Evolutionary conservation across 345 rosid species (phyloP), one percentile per base, ranked within the genome.

Genomic region (Kandelia obovata): DNA sequence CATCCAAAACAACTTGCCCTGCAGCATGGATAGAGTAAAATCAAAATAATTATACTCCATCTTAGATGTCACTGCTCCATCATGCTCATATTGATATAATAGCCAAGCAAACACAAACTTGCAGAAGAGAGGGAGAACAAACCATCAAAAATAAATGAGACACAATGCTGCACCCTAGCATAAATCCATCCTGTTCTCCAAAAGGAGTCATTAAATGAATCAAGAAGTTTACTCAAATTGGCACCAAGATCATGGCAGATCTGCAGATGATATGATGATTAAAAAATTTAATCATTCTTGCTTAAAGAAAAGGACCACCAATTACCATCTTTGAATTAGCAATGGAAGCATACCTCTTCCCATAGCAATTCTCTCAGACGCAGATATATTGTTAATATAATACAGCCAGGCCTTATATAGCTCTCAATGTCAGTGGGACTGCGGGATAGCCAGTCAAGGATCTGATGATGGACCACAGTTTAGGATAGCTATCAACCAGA

Each of bases 401-500:
- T 82, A 78, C 99, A 95, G 55, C 99, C 99, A 46, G 99, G 99
- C 75, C 96, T 88, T 65, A 95, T 95, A 83, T 95, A 90, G 87
- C 99, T 90, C 92, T 92, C 99, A 61, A 95, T 95, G 79, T 95
- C 99, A 60, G 92, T 83, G 30, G 99, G 99, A 83, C 94, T 95
- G 77, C 85, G 92, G 53, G 98, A 83, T 70, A 95, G 76, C 99
- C 98, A 95, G 43, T 90, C 88, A 66, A 95, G 88, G 75, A 95
- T 87, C 99, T 95, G 93, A 55, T 85, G 58, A 32, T 51, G 51
- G n/a, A 28, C 53, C 43, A 58, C 35, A 32, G 32, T 35, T 58
- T 47, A 65, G 71, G 64, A 72, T 17, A 64, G 73, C 43, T 58
- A 56, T 70, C 39, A 20, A 55, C 37, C 3, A 25, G 46, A 23